Percentiles rank a stretch among this genome's conserved stretches.
phyloP scores from a whole-genome alignment of 225 moss, liverwort and hornwort species.

The Ulota crispa region DNA sequence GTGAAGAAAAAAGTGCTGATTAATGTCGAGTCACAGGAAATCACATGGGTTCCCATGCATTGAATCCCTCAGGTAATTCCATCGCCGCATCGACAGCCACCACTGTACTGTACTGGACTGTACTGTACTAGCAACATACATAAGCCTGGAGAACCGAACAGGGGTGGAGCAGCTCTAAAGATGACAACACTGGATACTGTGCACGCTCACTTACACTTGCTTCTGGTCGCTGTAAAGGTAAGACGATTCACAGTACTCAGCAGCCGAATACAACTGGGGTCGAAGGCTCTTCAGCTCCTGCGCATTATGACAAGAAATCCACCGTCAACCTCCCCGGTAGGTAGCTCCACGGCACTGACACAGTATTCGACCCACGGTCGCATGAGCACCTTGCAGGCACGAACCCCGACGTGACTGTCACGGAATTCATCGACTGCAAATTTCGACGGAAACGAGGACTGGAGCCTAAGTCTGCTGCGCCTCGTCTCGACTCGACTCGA shows the following conservation, averaged over 20 bases:
- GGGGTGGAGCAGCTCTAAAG: not conserved
- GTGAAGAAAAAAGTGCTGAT: slow-evolving; percentile 1
- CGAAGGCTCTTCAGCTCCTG: slow-evolving; percentile 99
- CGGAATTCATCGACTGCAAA: not conserved
- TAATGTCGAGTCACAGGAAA: not conserved
- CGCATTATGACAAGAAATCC: slow-evolving; percentile 14
- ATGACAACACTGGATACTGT: slow-evolving; percentile 10
- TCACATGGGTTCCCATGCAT: not conserved
- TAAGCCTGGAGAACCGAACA: slow-evolving; percentile 6
- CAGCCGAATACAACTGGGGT: slow-evolving; percentile 94
- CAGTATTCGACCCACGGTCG: not conserved
- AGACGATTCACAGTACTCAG: slow-evolving; percentile 98
- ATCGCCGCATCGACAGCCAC: not conserved
- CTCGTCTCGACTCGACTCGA: not conserved
- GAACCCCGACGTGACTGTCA: not conserved
- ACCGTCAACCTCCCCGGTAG: slow-evolving; percentile 16
- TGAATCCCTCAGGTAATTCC: not conserved
- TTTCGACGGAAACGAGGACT: not conserved
- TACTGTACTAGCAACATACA: not conserved
- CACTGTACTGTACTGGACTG: too few relatives aligned
- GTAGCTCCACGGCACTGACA: not conserved
- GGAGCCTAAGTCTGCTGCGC: not conserved
- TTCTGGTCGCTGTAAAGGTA: slow-evolving; percentile 98
- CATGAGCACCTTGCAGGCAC: not conserved
- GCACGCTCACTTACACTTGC: slow-evolving; percentile 75